Conservation (phyloP, 306 rosid species). For the Vigna mungo region DNA sequence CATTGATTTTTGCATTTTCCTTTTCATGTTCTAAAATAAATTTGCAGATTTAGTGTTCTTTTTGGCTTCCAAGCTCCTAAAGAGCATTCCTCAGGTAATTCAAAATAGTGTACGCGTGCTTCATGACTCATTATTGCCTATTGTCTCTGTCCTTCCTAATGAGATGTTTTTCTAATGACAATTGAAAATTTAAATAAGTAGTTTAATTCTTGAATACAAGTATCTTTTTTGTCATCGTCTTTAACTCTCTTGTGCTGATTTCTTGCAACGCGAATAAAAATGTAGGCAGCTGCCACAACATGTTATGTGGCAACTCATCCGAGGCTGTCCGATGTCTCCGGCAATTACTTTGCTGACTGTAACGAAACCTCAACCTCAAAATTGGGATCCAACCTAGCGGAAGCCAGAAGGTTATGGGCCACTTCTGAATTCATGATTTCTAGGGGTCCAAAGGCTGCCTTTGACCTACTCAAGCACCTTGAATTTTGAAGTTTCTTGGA, state of each 20-base stretch:
- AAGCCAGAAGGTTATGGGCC: slow-evolving; percentile 75
- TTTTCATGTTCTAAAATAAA: slow-evolving; percentile 19
- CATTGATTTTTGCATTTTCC: slow-evolving; percentile 12
- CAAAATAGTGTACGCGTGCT: neutral
- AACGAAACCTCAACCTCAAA: slow-evolving; percentile 78
- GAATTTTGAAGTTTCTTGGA: slow-evolving; percentile 37
- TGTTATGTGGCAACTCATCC: slow-evolving; percentile 86
- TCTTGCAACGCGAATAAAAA: neutral
- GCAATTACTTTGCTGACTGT: slow-evolving; percentile 88
- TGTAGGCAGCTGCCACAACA: slow-evolving; percentile 94
- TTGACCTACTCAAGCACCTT: slow-evolving; percentile 43
- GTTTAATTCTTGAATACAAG: neutral
- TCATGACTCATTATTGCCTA: neutral
- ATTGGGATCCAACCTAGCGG: slow-evolving; percentile 58
- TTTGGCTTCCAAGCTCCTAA: slow-evolving; percentile 80
- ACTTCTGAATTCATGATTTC: slow-evolving; percentile 73
- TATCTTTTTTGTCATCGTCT: neutral
- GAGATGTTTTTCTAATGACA: neutral
- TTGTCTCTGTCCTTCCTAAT: neutral
- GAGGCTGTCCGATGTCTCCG: slow-evolving; percentile 58
- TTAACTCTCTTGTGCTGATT: neutral
- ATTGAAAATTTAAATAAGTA: neutral
- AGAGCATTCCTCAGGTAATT: slow-evolving; percentile 90
- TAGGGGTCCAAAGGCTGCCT: slow-evolving; percentile 50
- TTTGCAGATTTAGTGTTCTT: slow-evolving; percentile 83